These are phyloP conservation scores for Ajuga chamaepitys DNA, from an alignment of 257 asterid species.

Conservation along the genomic window DNA sequence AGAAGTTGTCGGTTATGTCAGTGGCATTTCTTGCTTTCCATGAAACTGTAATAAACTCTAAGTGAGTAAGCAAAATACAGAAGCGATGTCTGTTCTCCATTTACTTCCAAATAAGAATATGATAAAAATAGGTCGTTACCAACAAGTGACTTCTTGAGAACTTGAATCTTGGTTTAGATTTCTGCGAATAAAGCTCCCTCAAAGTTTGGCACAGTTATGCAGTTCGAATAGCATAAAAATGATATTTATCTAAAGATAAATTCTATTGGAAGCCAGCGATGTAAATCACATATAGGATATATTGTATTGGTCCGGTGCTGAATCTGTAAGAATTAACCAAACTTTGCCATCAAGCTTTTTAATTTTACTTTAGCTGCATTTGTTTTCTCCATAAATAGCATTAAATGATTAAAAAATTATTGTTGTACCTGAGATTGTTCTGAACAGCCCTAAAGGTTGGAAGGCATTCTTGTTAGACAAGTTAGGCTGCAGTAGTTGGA, in stretches of 20 bases:
- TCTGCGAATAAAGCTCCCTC: neutral
- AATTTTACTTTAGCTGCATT: neutral
- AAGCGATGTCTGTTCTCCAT: neutral
- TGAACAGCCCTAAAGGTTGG: neutral
- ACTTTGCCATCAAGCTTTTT: neutral
- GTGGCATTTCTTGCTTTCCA: neutral
- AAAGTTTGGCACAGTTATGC: neutral
- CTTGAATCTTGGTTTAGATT: neutral
- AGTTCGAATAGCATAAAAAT: conserved; percentile 5
- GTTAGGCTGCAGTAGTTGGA: neutral
- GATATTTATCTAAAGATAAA: neutral
- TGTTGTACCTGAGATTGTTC: neutral
- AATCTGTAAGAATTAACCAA: neutral
- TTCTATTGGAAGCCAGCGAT: neutral
- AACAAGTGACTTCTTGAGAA: neutral
- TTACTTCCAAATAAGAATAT: neutral
- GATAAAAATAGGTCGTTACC: neutral
- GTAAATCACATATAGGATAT: neutral
- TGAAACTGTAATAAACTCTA: neutral
- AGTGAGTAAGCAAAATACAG: neutral
- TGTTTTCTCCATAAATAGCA: neutral
- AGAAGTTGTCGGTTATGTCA: conserved; percentile 14
- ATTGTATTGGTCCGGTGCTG: neutral
- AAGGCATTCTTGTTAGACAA: conserved; percentile 2
- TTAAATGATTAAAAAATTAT: too few species aligned